phyloP scores from a whole-genome alignment of 768 basidiomycete genomes.

The Mycena floridula region DNA sequence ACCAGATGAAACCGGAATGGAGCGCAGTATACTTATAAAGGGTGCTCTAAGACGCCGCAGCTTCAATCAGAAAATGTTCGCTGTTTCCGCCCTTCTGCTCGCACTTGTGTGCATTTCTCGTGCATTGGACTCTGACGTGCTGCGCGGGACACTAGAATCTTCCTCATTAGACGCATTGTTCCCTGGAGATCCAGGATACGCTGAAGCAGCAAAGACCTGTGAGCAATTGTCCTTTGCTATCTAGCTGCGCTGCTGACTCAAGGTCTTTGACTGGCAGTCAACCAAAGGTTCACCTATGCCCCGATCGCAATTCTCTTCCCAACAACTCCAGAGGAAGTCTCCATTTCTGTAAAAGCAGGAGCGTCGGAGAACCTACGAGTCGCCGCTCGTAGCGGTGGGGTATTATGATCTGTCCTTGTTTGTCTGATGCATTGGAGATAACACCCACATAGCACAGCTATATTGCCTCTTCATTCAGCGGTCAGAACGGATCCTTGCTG shows the following conservation, averaged over 20 bases:
- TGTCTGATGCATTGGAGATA: neutral
- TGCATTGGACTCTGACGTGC: neutral
- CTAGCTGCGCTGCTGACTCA: too few species aligned
- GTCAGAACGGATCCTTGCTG: slow-evolving; percentile 30
- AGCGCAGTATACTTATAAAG: too few species aligned
- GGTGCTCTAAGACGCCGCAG: too few species aligned
- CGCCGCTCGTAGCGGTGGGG: slow-evolving; percentile 39
- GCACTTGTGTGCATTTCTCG: neutral
- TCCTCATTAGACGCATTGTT: too few species aligned
- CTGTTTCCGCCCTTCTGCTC: neutral
- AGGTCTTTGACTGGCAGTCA: too few species aligned
- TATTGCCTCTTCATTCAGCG: slow-evolving; percentile 42
- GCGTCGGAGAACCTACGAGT: slow-evolving; percentile 26
- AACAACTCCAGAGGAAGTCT: slow-evolving; percentile 24
- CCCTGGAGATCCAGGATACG: too few species aligned
- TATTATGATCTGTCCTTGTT: slow-evolving; percentile 14
- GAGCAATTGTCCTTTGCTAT: too few species aligned
- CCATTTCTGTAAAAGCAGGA: slow-evolving; percentile 29
- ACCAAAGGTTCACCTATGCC: slow-evolving; percentile 30
- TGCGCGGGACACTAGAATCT: neutral
- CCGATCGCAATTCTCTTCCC: slow-evolving; percentile 34
- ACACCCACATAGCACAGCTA: slow-evolving; percentile 35
- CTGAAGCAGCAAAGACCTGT: too few species aligned
- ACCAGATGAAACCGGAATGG: too few species aligned
- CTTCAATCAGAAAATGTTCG: neutral